Evolutionary conservation across 176 grass and related monocot species (phyloP).

Genomic region (Bolboschoenus planiculmis): DNA sequence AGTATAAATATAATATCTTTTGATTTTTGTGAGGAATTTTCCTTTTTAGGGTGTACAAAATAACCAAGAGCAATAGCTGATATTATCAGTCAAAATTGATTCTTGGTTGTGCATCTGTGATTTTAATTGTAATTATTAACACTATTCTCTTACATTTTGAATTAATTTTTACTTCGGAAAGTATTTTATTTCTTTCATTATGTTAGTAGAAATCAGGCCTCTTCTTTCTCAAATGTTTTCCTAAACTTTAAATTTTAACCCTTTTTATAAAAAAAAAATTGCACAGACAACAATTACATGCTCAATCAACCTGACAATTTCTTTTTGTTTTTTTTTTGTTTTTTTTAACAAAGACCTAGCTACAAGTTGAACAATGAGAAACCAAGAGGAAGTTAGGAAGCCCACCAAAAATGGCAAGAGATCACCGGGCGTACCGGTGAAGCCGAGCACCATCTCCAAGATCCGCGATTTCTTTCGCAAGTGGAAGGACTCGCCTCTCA

Average conservation of each 20-base stretch:
- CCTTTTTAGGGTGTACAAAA: not conserved
- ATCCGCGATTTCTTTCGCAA: conserved; percentile 74
- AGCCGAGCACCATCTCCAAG: conserved; percentile 37
- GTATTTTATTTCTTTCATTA: not conserved
- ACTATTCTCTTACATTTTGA: not conserved
- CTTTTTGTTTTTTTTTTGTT: not conserved
- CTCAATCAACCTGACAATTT: not conserved
- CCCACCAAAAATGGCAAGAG: not conserved
- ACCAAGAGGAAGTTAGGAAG: not conserved
- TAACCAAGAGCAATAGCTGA: not conserved
- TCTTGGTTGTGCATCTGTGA: not conserved
- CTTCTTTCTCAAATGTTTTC: not conserved
- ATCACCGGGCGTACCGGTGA: conserved; percentile 43
- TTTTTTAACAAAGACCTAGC: not conserved
- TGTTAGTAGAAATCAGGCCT: not conserved
- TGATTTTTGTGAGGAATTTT: not conserved
- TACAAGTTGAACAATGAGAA: not conserved
- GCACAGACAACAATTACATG: not conserved
- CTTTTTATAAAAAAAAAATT: not conserved
- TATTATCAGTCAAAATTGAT: not conserved
- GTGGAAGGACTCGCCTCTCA: conserved; percentile 42
- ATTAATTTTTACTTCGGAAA: not conserved
- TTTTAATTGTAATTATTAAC: not conserved
- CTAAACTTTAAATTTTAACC: not conserved
- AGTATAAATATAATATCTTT: not conserved